These are phyloP conservation scores for Avena atlantica DNA, from an alignment of 176 grass and related monocot genomes.

Conservation along the genomic window DNA sequence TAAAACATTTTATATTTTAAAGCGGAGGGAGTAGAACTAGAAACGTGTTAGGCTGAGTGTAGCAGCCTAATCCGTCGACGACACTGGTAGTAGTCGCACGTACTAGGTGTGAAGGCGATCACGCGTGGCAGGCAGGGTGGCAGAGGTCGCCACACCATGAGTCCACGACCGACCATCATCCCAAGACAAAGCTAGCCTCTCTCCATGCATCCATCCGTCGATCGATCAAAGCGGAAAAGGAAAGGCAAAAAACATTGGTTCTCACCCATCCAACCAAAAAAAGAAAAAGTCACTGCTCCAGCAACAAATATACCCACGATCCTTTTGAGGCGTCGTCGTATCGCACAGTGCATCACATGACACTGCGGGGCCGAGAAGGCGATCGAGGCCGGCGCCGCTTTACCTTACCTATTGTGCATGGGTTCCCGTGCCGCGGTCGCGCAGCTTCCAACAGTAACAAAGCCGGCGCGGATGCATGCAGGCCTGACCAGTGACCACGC, in stretches of 20 bases:
- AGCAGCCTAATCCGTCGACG: too few species aligned
- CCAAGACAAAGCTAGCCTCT: background rate
- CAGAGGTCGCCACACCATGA: constrained; percentile 1
- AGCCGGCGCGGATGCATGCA: background rate
- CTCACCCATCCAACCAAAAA: background rate
- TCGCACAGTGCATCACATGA: background rate
- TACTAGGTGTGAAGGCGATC: background rate
- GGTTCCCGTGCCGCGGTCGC: constrained; percentile 7
- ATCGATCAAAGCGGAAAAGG: background rate
- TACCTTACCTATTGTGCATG: background rate
- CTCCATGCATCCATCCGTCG: too few species aligned
- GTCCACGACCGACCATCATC: constrained; percentile 2
- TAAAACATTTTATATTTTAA: too few species aligned
- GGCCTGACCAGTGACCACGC: background rate
- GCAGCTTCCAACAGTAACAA: constrained; percentile 5
- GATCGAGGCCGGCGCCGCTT: background rate
- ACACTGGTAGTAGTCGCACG: too few species aligned
- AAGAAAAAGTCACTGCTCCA: background rate
- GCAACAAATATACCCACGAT: background rate
- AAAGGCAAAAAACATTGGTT: background rate
- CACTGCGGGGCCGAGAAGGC: background rate
- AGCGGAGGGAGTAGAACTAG: too few species aligned
- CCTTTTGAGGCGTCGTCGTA: constrained; percentile 22
- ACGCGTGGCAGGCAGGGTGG: constrained; percentile 40
- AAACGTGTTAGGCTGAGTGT: too few species aligned